Evolutionary conservation across 805 yeast genomes (phyloP).

Genomic region (Metschnikowia shivogae): DNA sequence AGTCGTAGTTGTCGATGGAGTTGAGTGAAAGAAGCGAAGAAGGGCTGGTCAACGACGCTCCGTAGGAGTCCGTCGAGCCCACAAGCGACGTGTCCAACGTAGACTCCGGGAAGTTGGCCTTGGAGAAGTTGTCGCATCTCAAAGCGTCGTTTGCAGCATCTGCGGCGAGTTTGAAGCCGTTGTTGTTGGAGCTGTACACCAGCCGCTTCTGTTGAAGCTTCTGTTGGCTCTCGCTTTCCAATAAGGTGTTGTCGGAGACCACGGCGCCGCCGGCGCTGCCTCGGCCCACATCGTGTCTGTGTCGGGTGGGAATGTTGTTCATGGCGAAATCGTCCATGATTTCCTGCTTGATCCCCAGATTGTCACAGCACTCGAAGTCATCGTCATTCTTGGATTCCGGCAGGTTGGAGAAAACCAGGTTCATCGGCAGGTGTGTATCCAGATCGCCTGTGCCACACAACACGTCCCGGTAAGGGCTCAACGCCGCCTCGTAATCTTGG

Average conservation of each 20-base stretch:
- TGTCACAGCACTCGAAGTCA: conserved; percentile 10
- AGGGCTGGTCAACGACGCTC: conserved; percentile 31
- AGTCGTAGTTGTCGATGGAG: conserved; percentile 23
- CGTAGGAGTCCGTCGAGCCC: conserved; percentile 6
- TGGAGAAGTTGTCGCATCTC: background rate
- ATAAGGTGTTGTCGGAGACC: no score
- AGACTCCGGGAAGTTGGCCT: conserved; percentile 5
- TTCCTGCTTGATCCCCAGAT: conserved; percentile 33
- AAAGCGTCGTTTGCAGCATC: conserved; percentile 4
- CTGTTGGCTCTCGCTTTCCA: no score
- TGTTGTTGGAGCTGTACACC: conserved; percentile 13
- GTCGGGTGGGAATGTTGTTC: conserved; percentile 32
- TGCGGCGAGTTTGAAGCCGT: conserved; percentile 2
- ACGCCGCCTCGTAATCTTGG: conserved; percentile 15
- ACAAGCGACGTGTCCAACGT: background rate
- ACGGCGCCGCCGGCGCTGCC: no score
- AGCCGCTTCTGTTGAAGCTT: conserved; percentile 5
- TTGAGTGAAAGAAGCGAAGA: conserved; percentile 33
- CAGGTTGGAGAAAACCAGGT: conserved; percentile 23
- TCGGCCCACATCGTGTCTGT: background rate
- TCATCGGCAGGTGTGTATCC: conserved; percentile 24
- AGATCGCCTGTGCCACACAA: conserved; percentile 6
- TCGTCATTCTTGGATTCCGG: conserved; percentile 10
- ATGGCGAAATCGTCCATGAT: conserved; percentile 37
- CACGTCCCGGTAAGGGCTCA: conserved; percentile 12